phyloP scores from a whole-genome alignment of 257 asterid genomes.

The Salvia rosmarinus region DNA sequence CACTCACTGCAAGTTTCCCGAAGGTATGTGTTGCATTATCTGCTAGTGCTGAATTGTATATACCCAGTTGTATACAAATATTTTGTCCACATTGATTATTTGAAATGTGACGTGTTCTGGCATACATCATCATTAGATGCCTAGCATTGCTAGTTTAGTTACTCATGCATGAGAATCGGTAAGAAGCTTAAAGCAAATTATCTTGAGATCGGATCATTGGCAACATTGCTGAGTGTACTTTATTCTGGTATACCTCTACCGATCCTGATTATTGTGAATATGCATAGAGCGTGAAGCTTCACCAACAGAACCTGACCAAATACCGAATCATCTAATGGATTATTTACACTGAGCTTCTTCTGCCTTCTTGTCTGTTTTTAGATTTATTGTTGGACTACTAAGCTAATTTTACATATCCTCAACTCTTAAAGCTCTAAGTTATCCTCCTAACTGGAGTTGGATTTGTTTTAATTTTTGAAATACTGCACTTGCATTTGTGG shows the following conservation, averaged over 20 bases:
- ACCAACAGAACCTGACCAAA: neutral
- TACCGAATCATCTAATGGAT: neutral
- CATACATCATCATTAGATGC: neutral
- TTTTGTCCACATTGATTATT: neutral
- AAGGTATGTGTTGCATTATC: conserved; percentile 52
- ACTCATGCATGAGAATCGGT: neutral
- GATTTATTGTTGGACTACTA: neutral
- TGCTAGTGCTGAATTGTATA: neutral
- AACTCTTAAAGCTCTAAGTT: neutral
- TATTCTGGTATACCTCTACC: neutral
- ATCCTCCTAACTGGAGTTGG: conserved; percentile 2
- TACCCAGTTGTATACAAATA: neutral
- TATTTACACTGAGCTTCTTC: neutral
- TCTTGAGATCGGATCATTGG: neutral
- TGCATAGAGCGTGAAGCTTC: neutral
- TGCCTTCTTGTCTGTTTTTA: neutral
- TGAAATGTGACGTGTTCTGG: neutral
- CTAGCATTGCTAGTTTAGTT: neutral
- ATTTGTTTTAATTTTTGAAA: conserved; percentile 12
- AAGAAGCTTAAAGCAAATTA: neutral
- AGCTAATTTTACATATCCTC: conserved; percentile 4
- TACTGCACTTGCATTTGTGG: conserved; percentile 11
- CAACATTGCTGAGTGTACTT: neutral
- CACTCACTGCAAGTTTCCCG: conserved; percentile 73
- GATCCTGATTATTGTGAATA: neutral